phyloP scores from a whole-genome alignment of 345 rosid species.

The Triadica sebifera region DNA sequence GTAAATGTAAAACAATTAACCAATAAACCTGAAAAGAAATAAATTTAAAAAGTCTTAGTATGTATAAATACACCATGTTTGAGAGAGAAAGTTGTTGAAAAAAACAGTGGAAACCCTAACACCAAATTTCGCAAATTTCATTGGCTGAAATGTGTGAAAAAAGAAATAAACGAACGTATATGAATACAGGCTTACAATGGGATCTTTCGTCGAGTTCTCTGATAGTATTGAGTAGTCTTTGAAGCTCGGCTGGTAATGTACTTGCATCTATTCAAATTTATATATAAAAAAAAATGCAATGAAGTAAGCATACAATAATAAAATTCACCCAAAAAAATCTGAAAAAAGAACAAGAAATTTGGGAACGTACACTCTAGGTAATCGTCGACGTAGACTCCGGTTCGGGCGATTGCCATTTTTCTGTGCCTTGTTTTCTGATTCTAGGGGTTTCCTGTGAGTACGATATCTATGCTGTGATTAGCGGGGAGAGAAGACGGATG shows the following conservation, averaged over 20 bases:
- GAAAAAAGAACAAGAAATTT: neutral
- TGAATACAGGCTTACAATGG: slow-evolving; percentile 48
- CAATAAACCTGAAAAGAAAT: neutral
- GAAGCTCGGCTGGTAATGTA: slow-evolving; percentile 97
- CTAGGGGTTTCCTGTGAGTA: slow-evolving; percentile 28
- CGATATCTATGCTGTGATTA: neutral
- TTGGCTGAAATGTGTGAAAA: neutral
- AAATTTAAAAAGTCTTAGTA: neutral
- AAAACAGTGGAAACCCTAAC: neutral
- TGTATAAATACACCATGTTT: neutral
- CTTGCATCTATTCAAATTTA: slow-evolving; percentile 62
- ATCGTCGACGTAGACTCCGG: slow-evolving; percentile 95
- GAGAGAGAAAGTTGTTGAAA: neutral
- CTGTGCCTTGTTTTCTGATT: neutral
- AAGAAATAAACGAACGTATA: too few species aligned
- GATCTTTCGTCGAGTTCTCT: slow-evolving; percentile 89
- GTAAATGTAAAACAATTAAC: neutral
- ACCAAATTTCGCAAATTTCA: neutral
- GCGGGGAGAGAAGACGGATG: neutral
- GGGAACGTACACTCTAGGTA: slow-evolving; percentile 74
- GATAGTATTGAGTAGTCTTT: slow-evolving; percentile 86
- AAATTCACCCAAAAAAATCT: neutral
- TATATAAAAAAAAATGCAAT: neutral
- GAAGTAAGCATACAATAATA: neutral
- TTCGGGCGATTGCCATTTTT: slow-evolving; percentile 87